Evolutionary conservation across 176 grass and related monocot species (phyloP).

Genomic region (Pontederia paniculata): DNA sequence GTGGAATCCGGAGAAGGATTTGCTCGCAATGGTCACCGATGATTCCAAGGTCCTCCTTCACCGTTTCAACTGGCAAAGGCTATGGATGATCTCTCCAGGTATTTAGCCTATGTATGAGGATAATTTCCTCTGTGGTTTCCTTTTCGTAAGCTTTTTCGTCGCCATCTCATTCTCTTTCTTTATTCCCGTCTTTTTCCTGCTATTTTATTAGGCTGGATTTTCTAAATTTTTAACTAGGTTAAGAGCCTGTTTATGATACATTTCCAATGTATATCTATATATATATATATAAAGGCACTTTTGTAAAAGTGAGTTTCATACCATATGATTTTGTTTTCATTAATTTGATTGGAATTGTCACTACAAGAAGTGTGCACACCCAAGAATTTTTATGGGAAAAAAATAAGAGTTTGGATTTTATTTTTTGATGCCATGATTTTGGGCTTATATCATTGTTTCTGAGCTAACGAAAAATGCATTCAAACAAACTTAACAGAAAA

Average conservation of each 20-base stretch:
- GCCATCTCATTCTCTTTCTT: background rate
- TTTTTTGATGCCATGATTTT: no score
- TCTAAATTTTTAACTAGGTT: background rate
- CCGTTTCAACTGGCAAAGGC: slow-evolving; percentile 98
- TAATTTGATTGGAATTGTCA: no score
- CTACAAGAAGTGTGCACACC: no score
- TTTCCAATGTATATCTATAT: background rate
- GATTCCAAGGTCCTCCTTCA: slow-evolving; percentile 84
- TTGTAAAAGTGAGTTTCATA: background rate
- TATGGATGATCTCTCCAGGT: slow-evolving; percentile 84
- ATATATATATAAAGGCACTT: background rate
- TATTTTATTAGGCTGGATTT: background rate
- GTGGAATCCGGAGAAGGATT: slow-evolving; percentile 97
- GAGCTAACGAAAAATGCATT: no score
- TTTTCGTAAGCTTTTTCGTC: background rate
- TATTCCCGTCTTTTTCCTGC: no score
- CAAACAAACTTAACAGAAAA: no score
- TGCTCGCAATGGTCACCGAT: slow-evolving; percentile 90
- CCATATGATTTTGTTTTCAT: no score
- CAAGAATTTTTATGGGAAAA: no score
- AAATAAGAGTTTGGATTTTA: no score
- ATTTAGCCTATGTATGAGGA: background rate
- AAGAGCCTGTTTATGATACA: background rate
- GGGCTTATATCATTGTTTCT: no score
- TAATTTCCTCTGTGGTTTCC: background rate